Percentiles rank a stretch among this genome's conserved stretches.
phyloP scores from a whole-genome alignment of 345 rosid genomes.

The Brassica napus region DNA sequence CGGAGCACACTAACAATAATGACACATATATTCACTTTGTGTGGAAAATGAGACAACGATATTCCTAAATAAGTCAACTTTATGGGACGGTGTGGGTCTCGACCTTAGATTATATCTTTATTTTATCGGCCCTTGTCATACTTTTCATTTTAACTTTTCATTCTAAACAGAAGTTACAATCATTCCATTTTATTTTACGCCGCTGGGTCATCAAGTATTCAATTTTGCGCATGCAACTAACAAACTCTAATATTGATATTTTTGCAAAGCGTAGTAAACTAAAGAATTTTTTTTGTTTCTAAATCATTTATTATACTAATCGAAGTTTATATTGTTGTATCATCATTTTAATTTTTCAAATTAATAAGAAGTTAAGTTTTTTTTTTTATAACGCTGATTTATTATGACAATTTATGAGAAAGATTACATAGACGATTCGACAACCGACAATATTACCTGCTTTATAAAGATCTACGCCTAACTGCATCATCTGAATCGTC shows the following conservation, averaged over 20 bases:
- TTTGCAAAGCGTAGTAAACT: not conserved
- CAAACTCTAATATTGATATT: not conserved
- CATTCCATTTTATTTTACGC: too few relatives aligned
- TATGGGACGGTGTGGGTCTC: slow-evolving; percentile 32
- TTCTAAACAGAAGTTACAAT: too few relatives aligned
- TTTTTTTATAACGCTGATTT: too few relatives aligned
- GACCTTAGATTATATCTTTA: slow-evolving; percentile 4
- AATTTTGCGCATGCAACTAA: not conserved
- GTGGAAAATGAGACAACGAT: slow-evolving; percentile 34
- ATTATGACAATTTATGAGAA: too few relatives aligned
- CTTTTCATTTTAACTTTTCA: too few relatives aligned
- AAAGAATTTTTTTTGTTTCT: not conserved
- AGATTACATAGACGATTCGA: too few relatives aligned
- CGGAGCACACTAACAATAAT: slow-evolving; percentile 28
- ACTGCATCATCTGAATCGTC: too few relatives aligned
- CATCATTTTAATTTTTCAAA: not conserved
- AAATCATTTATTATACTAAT: not conserved
- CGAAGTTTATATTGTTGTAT: not conserved
- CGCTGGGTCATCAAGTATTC: not conserved
- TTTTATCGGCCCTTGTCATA: too few relatives aligned
- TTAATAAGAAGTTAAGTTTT: not conserved
- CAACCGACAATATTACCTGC: too few relatives aligned
- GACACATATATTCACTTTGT: slow-evolving; percentile 14
- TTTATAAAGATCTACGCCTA: too few relatives aligned
- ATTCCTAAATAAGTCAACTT: slow-evolving; percentile 26